Conservation (phyloP, 1,284 basidiomycete species). For the Cutaneotrichosporon mucoides region DNA sequence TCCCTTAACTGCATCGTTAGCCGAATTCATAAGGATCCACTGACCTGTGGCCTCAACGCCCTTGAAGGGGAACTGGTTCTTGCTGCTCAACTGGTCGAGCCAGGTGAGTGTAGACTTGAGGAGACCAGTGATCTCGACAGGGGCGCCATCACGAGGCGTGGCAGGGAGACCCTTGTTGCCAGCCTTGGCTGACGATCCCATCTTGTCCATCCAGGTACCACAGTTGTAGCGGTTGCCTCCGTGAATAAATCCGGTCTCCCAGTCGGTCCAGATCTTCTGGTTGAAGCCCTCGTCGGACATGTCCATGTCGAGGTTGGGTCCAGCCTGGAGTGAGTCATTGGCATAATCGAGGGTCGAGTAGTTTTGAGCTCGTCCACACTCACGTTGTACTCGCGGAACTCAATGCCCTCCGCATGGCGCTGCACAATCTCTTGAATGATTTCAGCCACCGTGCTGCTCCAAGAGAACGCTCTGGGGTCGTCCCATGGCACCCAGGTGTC, state of each 20-base stretch:
- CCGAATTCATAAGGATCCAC: constrained; percentile 37
- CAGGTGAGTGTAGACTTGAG: constrained; percentile 89
- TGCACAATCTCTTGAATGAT: constrained; percentile 95
- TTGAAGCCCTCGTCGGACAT: constrained; percentile 92
- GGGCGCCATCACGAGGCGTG: constrained; percentile 91
- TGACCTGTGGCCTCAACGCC: constrained; percentile 76
- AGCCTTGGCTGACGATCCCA: constrained; percentile 85
- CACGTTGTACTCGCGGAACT: constrained; percentile 86
- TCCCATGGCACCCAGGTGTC: constrained; percentile 93
- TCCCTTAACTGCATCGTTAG: constrained; percentile 60
- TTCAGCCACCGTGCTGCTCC: constrained; percentile 79
- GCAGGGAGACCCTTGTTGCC: constrained; percentile 92
- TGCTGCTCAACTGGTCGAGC: constrained; percentile 64
- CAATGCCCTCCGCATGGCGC: constrained; percentile 85
- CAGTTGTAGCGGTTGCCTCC: constrained; percentile 72
- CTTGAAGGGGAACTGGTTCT: constrained; percentile 79
- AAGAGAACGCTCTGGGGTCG: constrained; percentile 74
- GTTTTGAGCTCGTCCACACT: constrained; percentile 6
- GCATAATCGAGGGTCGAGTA: too few species aligned
- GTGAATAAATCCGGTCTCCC: constrained; percentile 83
- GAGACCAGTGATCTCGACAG: constrained; percentile 90
- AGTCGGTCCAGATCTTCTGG: constrained; percentile 89
- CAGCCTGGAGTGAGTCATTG: constrained; percentile 55
- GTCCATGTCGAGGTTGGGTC: constrained; percentile 87
- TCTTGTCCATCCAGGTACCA: constrained; percentile 93